Base-by-base conservation (phyloP, 805 yeast species). In the Hanseniaspora mollemarum region DNA sequence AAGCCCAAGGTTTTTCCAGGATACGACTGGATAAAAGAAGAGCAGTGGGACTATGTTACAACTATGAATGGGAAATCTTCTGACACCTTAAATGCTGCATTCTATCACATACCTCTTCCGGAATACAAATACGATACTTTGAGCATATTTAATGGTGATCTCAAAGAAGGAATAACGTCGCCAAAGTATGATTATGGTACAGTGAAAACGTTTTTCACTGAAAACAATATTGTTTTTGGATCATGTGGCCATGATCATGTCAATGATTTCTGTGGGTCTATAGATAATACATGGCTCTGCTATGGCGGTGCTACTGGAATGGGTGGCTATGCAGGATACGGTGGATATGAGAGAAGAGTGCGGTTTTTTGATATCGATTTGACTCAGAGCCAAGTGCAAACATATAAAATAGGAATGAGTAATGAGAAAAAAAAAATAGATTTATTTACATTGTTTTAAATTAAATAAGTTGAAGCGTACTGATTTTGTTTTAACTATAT, bases 301-400 rank as follows among this genome's bases (percentile, higher is more conserved):
- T 87, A 87, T 61, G 98, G 95, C 3, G 98, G 98, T 24, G 94
- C 80, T 1, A 73, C 76, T 4, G 98, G 97, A 15, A 94, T 86
- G 66, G 98, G 97, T 36, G 97, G 96, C 0, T 92, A 92, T 62
- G 96, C 83, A 8, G 96, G 96, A 0, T 87, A 87, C 59, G 90
- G 87, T 1, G 90, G 88, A 1, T 85, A 82, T 29, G 71, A 81
- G n/a, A 76, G 98, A 58, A 73, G 96, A 51, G 60, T 87, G 41
- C 71, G 98, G 44, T 58, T 81, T 0, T 90, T 72, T 61, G 87
- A 83, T 38, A 58, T 88, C 12, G 81, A 87, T 61, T 38, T 46
- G 8, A 16, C 26, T 16, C 31, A 32, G 1, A 46, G 32, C 10
- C n/a, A 16, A 16, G 21, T 46, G 3, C 9, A 16, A 16, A 46